phyloP scores from a whole-genome alignment of 2,329 filamentous ascomycete species.

The Neurospora sp. region DNA sequence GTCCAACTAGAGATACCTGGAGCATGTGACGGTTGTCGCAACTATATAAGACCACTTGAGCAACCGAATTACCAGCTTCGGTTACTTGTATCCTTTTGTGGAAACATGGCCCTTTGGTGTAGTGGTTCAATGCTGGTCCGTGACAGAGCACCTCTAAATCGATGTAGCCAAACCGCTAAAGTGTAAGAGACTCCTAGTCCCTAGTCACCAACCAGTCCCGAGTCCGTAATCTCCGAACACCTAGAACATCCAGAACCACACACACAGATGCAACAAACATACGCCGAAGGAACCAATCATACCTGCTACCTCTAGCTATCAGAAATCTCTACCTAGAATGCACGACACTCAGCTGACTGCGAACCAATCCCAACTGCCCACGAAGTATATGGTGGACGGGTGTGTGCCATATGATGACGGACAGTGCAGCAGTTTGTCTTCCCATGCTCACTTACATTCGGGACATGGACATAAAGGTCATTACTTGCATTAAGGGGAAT shows the following conservation, averaged over 20 bases:
- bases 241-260: neutral
- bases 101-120: no score
- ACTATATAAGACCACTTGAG: no score
- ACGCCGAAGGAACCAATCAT: neutral
- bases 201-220: neutral
- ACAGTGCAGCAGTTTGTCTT: neutral
- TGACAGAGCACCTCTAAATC: neutral
- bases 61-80: no score
- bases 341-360: neutral
- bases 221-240: neutral
- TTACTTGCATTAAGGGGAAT: neutral
- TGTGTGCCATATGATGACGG: neutral
- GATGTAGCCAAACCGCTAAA: neutral
- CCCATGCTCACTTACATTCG: neutral
- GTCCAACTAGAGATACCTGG: no score
- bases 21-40: no score
- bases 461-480: neutral
- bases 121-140: no score
- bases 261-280: neutral
- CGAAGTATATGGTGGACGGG: no score
- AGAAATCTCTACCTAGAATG: neutral
- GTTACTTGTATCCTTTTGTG: no score
- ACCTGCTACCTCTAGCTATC: neutral
- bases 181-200: neutral
- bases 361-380: neutral